Percentiles rank a stretch among this genome's conserved stretches.
phyloP scores from a whole-genome alignment of 2,329 filamentous ascomycete species.

The Ceratocystis alfenasii region DNA sequence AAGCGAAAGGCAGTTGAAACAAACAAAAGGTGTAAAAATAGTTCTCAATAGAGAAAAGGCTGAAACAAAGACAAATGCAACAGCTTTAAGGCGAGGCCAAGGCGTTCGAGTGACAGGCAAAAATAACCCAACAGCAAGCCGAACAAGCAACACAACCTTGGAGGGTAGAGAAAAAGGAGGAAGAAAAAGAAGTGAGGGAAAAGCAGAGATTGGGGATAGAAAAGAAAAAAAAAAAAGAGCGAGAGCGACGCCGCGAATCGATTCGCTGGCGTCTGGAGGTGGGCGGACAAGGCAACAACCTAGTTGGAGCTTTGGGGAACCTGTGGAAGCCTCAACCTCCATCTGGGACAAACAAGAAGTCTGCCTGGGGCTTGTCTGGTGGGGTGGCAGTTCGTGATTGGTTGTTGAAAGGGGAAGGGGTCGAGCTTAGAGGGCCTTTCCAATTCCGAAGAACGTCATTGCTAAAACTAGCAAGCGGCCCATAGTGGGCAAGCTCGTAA shows the following conservation, averaged over 20 bases:
- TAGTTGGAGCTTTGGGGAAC: neutral
- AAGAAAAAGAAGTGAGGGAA: neutral
- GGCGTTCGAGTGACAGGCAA: neutral
- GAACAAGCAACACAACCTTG: neutral
- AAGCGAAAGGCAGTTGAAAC: neutral
- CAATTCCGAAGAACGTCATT: too few species aligned
- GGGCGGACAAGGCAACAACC: neutral
- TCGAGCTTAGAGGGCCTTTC: too few species aligned
- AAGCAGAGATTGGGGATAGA: neutral
- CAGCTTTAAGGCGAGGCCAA: neutral
- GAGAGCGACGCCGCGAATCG: neutral
- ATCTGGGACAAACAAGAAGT: neutral
- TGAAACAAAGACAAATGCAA: neutral
- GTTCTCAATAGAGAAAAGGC: constrained; percentile 1
- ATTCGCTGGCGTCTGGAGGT: neutral
- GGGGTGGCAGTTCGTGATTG: neutral
- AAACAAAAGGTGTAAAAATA: constrained; percentile 12
- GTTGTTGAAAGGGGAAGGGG: neutral
- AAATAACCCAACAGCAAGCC: neutral
- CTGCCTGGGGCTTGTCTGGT: neutral
- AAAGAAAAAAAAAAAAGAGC: neutral
- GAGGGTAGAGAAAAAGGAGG: neutral
- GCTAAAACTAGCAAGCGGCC: too few species aligned
- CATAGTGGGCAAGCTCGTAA: too few species aligned
- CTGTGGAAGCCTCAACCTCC: neutral